Conservation (phyloP, 2,329 filamentous ascomycete genomes). For the Ambrosiella xylebori region DNA sequence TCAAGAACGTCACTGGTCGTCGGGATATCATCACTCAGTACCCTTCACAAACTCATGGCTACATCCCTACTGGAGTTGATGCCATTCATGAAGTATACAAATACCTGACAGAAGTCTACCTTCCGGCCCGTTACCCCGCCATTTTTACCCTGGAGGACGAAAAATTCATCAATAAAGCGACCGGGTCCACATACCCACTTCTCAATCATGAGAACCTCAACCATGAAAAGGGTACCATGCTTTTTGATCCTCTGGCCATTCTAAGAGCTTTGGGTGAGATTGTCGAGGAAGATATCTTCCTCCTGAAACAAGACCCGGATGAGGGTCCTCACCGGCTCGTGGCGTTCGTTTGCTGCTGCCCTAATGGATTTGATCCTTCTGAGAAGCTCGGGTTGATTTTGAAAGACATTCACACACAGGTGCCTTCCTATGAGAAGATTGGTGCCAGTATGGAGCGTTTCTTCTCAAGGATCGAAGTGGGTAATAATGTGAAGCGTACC, state of each 20-base stretch:
- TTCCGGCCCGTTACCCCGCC: slow-evolving; percentile 31
- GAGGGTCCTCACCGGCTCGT: slow-evolving; percentile 23
- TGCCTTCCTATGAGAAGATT: slow-evolving; percentile 38
- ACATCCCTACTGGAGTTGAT: slow-evolving; percentile 22
- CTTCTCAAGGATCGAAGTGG: slow-evolving; percentile 30
- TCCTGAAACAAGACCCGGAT: slow-evolving; percentile 24
- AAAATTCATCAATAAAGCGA: slow-evolving; percentile 25
- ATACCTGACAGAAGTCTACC: slow-evolving; percentile 29
- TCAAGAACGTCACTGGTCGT: slow-evolving; percentile 25
- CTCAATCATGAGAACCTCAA: slow-evolving; percentile 11
- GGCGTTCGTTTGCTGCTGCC: slow-evolving; percentile 35
- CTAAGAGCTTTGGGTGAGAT: slow-evolving; percentile 30
- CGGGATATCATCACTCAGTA: slow-evolving; percentile 24
- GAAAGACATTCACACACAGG: slow-evolving; percentile 32
- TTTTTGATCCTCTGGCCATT: slow-evolving; percentile 18
- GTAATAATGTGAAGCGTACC: slow-evolving; percentile 30
- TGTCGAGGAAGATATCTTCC: slow-evolving; percentile 38
- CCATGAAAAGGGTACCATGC: slow-evolving; percentile 6
- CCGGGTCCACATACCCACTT: slow-evolving; percentile 18
- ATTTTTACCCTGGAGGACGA: slow-evolving; percentile 22
- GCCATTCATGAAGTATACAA: slow-evolving; percentile 32
- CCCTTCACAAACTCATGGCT: slow-evolving; percentile 25
- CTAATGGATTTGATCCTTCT: slow-evolving; percentile 34
- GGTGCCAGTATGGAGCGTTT: slow-evolving; percentile 37
- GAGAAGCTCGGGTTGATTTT: slow-evolving; percentile 32